These are phyloP conservation scores for Cylindrotheca closterium DNA, from an alignment of 108 stramenopile species.

Conservation along the genomic window DNA sequence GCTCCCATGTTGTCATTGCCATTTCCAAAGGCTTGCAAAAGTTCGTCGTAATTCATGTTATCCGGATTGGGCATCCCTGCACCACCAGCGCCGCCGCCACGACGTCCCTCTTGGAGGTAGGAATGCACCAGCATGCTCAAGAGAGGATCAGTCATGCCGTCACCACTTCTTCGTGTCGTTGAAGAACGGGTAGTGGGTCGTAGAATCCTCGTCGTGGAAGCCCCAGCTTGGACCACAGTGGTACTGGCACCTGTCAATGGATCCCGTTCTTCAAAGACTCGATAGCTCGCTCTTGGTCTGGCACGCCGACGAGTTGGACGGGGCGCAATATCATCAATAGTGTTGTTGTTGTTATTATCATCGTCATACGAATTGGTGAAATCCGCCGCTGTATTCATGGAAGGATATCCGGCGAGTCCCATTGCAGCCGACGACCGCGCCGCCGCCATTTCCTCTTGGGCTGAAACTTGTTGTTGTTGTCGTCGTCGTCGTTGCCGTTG, in stretches of 20 bases:
- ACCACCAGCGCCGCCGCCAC: background rate
- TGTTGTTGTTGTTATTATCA: too few species aligned
- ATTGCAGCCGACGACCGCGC: slow-evolving; percentile 14
- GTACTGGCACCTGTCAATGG: background rate
- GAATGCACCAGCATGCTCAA: slow-evolving; percentile 17
- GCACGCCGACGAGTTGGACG: background rate
- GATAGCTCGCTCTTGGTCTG: slow-evolving; percentile 20
- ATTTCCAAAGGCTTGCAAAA: slow-evolving; percentile 61
- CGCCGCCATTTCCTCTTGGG: background rate
- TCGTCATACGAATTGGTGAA: too few species aligned
- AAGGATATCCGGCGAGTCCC: slow-evolving; percentile 12
- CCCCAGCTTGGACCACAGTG: slow-evolving; percentile 15
- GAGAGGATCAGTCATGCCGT: slow-evolving; percentile 15
- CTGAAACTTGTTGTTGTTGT: background rate
- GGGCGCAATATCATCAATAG: too few species aligned
- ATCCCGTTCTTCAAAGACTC: background rate
- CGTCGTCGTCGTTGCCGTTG: background rate
- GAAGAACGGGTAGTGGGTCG: background rate
- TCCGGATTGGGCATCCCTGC: slow-evolving; percentile 25
- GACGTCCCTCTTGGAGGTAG: slow-evolving; percentile 1
- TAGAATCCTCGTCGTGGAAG: slow-evolving; percentile 5
- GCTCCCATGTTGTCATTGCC: slow-evolving; percentile 70
- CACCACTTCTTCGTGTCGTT: background rate
- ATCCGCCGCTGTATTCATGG: background rate
- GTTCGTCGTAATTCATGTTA: slow-evolving; percentile 58